These are phyloP conservation scores for Fusarium miscanthi DNA, from an alignment of 2,329 filamentous ascomycete genomes.

Conservation along the genomic window DNA sequence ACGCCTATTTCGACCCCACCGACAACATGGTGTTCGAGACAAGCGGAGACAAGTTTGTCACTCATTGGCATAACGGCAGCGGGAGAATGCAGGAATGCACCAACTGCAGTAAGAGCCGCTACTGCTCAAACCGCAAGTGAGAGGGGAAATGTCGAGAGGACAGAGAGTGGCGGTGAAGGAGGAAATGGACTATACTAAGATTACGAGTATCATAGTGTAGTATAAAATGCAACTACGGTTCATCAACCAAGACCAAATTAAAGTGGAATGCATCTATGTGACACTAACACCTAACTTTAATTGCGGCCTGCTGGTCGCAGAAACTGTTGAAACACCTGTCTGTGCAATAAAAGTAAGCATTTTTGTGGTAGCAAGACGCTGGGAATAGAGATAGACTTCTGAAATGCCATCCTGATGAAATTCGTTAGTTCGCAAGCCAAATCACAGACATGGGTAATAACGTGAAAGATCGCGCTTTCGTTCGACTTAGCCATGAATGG, in stretches of 20 bases:
- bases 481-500: neutral
- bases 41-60: neutral
- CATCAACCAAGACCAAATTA: neutral
- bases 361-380: no score
- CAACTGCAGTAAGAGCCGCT: neutral
- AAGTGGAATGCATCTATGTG: neutral
- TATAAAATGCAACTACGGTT: neutral
- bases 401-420: neutral
- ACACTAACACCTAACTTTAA: neutral
- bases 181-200: no score
- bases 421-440: neutral
- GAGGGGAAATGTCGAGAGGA: rapidly evolving
- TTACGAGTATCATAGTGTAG: neutral
- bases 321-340: no score
- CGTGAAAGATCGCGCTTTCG: neutral
- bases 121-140: neutral
- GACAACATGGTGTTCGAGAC: neutral
- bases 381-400: neutral
- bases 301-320: no score
- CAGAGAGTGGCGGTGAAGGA: rapidly evolving
- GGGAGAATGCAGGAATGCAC: neutral
- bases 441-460: neutral
- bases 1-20: neutral
- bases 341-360: neutral
- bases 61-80: neutral